Conservation (phyloP, 176 grass and related monocot species). For the Aegilops bicornis region DNA sequence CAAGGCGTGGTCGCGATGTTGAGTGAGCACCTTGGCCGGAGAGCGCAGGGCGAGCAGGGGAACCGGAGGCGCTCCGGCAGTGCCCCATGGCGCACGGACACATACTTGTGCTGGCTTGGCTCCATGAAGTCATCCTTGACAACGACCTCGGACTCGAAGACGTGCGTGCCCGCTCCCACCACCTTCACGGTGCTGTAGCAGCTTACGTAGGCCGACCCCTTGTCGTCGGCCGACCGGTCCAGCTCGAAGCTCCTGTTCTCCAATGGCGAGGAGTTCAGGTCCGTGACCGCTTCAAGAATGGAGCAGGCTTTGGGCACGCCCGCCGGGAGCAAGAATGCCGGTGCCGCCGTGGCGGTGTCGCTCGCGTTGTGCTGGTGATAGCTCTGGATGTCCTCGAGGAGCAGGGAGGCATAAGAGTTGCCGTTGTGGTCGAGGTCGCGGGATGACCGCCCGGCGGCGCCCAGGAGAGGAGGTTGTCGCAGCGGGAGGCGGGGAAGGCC, state of each 20-base stretch:
- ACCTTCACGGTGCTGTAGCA: neutral
- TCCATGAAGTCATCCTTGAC: conserved; percentile 75
- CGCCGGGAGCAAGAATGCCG: no score
- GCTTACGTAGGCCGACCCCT: conserved; percentile 38
- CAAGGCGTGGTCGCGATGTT: no score
- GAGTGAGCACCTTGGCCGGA: no score
- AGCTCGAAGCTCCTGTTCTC: conserved; percentile 47
- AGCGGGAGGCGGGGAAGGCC: no score
- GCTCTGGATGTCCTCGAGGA: conserved; percentile 91
- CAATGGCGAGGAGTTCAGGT: conserved; percentile 73
- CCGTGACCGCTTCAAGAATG: conserved; percentile 70
- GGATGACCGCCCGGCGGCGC: no score
- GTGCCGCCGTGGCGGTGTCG: no score
- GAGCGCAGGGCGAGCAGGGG: no score
- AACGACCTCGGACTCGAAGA: conserved; percentile 60
- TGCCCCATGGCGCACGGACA: conserved; percentile 45
- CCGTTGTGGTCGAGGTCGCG: no score
- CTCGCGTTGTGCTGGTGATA: conserved; percentile 67
- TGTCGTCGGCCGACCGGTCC: conserved; percentile 36
- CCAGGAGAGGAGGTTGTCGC: no score
- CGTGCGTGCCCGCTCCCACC: neutral
- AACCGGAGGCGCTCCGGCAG: no score
- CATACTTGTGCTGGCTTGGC: conserved; percentile 82
- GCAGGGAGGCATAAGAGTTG: conserved; percentile 31
- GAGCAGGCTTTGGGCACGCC: no score